Percentiles rank a stretch among this genome's conserved stretches.
phyloP scores from a whole-genome alignment of 352 stramenopile genomes.

The Pythium chondricola region DNA sequence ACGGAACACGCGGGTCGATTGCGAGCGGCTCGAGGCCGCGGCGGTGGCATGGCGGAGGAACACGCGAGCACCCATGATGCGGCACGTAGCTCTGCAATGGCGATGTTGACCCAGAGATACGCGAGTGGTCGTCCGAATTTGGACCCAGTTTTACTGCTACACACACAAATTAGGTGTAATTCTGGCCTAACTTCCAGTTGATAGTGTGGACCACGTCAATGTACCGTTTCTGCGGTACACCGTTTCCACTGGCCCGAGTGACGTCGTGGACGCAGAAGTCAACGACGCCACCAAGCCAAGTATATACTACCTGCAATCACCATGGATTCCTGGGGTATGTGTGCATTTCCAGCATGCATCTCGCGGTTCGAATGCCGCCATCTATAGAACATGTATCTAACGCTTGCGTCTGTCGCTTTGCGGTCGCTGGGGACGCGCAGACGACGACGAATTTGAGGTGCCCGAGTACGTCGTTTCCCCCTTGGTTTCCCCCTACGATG shows the following conservation, averaged over 20 bases:
- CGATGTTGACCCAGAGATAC: slow-evolving; percentile 6
- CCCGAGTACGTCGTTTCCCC: slow-evolving; percentile 25
- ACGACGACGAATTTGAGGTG: slow-evolving; percentile 85
- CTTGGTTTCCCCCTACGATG: background rate
- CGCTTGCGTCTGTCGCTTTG: too few relatives aligned
- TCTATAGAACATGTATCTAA: too few relatives aligned
- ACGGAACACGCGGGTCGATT: slow-evolving; percentile 6
- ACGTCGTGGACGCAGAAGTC: slow-evolving; percentile 1
- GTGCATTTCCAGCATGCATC: background rate
- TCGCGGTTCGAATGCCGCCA: too few relatives aligned
- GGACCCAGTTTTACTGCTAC: background rate
- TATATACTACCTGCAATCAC: slow-evolving; percentile 9
- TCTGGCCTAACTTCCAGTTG: background rate
- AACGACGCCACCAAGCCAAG: background rate
- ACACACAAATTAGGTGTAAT: background rate
- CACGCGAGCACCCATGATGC: slow-evolving; percentile 13
- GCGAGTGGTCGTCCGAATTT: background rate
- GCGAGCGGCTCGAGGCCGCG: background rate
- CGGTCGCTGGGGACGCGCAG: too few relatives aligned
- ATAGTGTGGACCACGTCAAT: slow-evolving; percentile 2
- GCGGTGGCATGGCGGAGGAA: slow-evolving; percentile 11
- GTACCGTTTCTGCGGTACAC: background rate
- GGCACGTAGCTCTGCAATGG: too few relatives aligned
- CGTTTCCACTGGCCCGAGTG: too few relatives aligned
- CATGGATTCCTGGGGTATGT: slow-evolving; percentile 80